phyloP scores from a whole-genome alignment of 2,329 filamentous ascomycete genomes.

The Spiromastix sp. region DNA sequence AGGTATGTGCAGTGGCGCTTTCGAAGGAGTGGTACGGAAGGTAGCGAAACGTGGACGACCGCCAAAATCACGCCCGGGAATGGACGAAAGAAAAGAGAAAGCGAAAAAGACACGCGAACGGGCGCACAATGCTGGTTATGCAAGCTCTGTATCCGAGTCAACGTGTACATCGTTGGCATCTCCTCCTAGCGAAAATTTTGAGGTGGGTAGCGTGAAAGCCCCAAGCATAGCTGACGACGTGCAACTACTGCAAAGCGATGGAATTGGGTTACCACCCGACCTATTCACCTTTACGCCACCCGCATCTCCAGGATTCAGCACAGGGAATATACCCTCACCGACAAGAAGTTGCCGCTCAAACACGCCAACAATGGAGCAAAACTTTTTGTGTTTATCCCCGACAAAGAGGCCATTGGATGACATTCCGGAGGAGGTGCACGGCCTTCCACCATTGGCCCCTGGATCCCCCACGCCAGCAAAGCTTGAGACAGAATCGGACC shows the following conservation, averaged over 20 bases:
- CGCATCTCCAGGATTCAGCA: conserved; percentile 33
- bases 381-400: conserved; percentile 26
- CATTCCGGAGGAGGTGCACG: conserved; percentile 21
- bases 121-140: conserved; percentile 24
- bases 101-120: conserved; percentile 42
- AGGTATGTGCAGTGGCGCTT: conserved; percentile 92
- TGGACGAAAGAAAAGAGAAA: conserved; percentile 48
- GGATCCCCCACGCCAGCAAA: conserved; percentile 10
- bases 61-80: conserved; percentile 51
- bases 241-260: conserved; percentile 19
- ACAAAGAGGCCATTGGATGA: conserved; percentile 20
- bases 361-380: conserved; percentile 29
- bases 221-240: conserved; percentile 23
- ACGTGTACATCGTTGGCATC: conserved; percentile 28
- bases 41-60: conserved; percentile 56
- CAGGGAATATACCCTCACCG: conserved; percentile 28
- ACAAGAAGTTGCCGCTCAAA: conserved; percentile 24
- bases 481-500: conserved; percentile 6
- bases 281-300: conserved; percentile 39
- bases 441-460: conserved; percentile 16
- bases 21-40: conserved; percentile 66
- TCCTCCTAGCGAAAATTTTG: conserved; percentile 31
- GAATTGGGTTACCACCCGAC: conserved; percentile 27
- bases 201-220: conserved; percentile 29
- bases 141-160: conserved; percentile 26